Percentiles rank a stretch among this genome's conserved stretches.
Conservation (phyloP, 2,329 filamentous ascomycete species). For the Peltaster fructicola region DNA sequence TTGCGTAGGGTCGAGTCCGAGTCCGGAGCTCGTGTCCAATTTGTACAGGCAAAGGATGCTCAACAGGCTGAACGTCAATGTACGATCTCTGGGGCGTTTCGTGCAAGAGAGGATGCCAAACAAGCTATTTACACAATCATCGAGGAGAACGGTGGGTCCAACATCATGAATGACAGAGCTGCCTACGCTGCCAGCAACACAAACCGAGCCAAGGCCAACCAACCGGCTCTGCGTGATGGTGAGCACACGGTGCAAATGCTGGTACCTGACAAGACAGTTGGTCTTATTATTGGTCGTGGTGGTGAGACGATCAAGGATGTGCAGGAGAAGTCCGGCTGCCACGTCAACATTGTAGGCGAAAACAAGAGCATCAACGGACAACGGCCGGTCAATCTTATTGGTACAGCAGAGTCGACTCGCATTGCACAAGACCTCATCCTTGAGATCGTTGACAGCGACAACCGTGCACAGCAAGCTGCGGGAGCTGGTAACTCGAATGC, state of each 20-base stretch:
- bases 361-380: constrained; percentile 83
- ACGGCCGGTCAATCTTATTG: constrained; percentile 79
- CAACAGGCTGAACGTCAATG: constrained; percentile 62
- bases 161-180: constrained; percentile 16
- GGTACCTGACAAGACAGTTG: constrained; percentile 85
- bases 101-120: constrained; percentile 60
- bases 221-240: constrained; percentile 48
- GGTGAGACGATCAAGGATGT: constrained; percentile 86
- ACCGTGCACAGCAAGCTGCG: constrained; percentile 29
- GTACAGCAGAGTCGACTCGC: constrained; percentile 53
- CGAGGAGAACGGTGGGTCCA: constrained; percentile 57
- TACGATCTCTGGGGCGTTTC: constrained; percentile 60
- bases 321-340: constrained; percentile 81
- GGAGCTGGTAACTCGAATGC: constrained; percentile 11
- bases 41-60: constrained; percentile 57
- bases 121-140: constrained; percentile 75
- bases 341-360: constrained; percentile 88
- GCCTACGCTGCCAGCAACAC: constrained; percentile 19
- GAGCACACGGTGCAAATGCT: constrained; percentile 84
- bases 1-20: constrained; percentile 69
- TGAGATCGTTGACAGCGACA: constrained; percentile 88
- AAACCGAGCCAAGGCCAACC: constrained; percentile 19
- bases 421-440: constrained; percentile 75
- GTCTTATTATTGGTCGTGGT: constrained; percentile 81
- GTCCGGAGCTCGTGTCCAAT: constrained; percentile 71